phyloP scores from a whole-genome alignment of 2,329 filamentous ascomycete species.

The Beauveria scarabaeidicola region DNA sequence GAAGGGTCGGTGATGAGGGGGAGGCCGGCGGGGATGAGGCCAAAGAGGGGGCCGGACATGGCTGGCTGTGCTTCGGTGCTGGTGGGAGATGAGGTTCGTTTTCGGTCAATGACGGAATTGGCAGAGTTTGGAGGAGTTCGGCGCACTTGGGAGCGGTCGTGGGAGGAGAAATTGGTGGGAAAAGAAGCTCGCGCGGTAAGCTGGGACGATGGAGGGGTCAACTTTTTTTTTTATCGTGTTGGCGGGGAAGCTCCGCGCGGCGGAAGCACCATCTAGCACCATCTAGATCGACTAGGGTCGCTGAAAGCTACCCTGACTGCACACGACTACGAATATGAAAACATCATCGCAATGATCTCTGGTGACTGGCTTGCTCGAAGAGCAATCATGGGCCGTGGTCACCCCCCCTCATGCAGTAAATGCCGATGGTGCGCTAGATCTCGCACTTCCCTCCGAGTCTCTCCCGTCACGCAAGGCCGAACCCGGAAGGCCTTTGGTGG shows the following conservation, averaged over 20 bases:
- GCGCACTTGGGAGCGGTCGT: neutral
- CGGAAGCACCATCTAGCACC: neutral
- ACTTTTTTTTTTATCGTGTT: neutral
- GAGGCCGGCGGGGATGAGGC: constrained; percentile 52
- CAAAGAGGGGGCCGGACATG: constrained; percentile 44
- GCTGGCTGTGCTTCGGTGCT: neutral
- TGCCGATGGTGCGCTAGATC: neutral
- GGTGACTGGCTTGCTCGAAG: too few relatives aligned
- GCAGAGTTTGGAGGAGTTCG: neutral
- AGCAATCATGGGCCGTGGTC: too few relatives aligned
- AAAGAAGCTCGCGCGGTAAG: neutral
- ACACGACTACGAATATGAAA: too few relatives aligned
- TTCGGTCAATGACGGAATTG: too few relatives aligned
- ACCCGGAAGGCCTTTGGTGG: constrained; percentile 4
- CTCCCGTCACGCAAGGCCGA: neutral
- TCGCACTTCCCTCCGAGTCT: constrained; percentile 5
- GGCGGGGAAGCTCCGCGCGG: neutral
- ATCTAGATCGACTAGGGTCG: neutral
- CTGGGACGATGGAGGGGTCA: neutral
- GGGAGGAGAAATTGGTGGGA: neutral
- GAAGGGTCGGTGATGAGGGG: constrained; percentile 47
- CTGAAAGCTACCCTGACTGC: neutral
- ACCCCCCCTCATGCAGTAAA: too few relatives aligned
- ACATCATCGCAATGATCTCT: too few relatives aligned
- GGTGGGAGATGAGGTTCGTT: too few relatives aligned